A percentile compares a stretch with the other conserved stretches of the same genome.
Conservation (phyloP, 371 early-diverging fungal genomes). For the Massospora cicadina region DNA sequence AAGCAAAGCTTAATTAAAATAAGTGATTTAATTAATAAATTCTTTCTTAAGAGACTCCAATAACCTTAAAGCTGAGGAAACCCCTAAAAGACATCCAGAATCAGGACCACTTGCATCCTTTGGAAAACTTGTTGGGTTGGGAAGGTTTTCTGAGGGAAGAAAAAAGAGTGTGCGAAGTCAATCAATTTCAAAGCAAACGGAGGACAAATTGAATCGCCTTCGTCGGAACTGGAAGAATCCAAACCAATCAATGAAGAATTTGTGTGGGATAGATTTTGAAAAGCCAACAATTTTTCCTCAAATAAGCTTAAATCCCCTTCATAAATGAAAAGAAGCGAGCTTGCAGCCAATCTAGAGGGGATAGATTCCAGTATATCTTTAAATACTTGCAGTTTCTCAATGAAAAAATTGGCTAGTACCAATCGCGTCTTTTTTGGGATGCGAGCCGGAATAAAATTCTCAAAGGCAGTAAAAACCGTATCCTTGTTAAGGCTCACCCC, state of each 20-base stretch:
- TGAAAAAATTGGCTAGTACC: neutral
- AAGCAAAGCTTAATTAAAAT: no score
- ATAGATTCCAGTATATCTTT: neutral
- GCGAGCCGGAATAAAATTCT: neutral
- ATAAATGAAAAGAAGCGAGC: conserved; percentile 7
- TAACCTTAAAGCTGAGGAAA: neutral
- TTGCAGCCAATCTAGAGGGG: neutral
- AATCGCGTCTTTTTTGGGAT: neutral
- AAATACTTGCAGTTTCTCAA: neutral
- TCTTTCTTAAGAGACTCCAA: neutral
- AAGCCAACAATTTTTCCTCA: neutral
- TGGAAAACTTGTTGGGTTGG: neutral
- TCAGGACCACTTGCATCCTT: neutral
- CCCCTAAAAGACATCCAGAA: neutral
- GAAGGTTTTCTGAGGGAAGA: neutral
- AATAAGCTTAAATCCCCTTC: conserved; percentile 5
- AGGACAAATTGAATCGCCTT: neutral
- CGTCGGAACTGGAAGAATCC: neutral
- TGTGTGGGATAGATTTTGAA: neutral
- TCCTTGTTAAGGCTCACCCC: neutral
- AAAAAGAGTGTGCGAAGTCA: conserved; percentile 10
- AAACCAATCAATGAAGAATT: no score
- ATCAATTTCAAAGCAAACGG: conserved; percentile 4
- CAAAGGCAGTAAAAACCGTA: neutral
- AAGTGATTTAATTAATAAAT: no score